phyloP scores from a whole-genome alignment of 2,329 filamentous ascomycete genomes.

The Pseudogymnoascus pannorum region DNA sequence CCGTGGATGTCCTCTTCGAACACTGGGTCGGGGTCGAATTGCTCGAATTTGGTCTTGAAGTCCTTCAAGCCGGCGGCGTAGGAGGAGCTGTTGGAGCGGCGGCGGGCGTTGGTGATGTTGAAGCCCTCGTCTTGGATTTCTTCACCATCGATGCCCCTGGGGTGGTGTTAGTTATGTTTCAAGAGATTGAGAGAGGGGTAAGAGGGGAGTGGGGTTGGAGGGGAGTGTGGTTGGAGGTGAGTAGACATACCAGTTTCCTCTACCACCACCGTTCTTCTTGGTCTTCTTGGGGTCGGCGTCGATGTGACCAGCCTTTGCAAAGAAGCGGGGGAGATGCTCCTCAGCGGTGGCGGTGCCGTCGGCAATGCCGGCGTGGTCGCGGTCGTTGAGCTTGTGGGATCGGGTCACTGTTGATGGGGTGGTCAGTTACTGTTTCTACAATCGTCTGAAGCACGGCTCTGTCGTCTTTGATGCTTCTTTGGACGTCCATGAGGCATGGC shows the following conservation, averaged over 20 bases:
- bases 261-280: conserved; percentile 93
- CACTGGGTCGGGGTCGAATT: conserved; percentile 79
- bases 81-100: conserved; percentile 84
- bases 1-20: conserved; percentile 85
- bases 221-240: background rate
- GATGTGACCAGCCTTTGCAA: conserved; percentile 76
- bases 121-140: conserved; percentile 80
- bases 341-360: conserved; percentile 63
- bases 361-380: conserved; percentile 74
- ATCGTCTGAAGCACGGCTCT: background rate
- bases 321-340: conserved; percentile 82
- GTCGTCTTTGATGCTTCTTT: background rate
- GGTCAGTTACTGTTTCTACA: background rate
- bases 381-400: conserved; percentile 91
- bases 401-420: conserved; percentile 72
- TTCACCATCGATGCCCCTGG: conserved; percentile 74
- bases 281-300: conserved; percentile 84
- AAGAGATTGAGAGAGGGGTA: background rate
- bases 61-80: conserved; percentile 62
- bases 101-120: conserved; percentile 76
- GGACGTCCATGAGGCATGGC: background rate
- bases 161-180: conserved; percentile 13
- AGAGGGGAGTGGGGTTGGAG: background rate
- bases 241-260: conserved; percentile 78
- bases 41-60: conserved; percentile 96